A percentile compares a stretch with the other conserved stretches of the same genome.
phyloP scores from a whole-genome alignment of 169 alveolate genomes.

The Toxoplasma gondii region DNA sequence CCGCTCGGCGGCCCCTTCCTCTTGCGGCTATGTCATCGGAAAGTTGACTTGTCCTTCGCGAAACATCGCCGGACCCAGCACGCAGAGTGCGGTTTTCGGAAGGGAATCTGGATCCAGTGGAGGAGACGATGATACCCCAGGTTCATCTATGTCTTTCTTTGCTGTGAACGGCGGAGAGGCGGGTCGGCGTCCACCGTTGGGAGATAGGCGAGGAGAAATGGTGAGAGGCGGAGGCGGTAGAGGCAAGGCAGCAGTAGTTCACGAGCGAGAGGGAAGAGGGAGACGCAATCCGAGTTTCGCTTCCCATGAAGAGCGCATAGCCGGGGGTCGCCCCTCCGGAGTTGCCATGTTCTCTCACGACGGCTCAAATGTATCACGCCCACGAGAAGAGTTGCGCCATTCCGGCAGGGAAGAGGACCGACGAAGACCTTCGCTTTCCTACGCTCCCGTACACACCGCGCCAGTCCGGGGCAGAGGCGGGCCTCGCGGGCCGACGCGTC shows the following conservation, averaged over 20 bases:
- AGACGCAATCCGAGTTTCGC: neutral
- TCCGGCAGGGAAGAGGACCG: neutral
- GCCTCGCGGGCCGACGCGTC: neutral
- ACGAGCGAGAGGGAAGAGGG: constrained; percentile 18
- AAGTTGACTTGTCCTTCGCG: no score
- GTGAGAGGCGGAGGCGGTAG: neutral
- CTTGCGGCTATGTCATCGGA: neutral
- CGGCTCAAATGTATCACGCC: neutral
- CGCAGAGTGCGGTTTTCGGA: neutral
- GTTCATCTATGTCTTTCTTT: constrained; percentile 6
- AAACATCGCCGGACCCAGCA: no score
- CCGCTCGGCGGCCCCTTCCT: neutral
- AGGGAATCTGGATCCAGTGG: neutral
- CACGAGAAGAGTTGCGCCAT: constrained; percentile 1
- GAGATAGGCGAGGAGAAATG: neutral
- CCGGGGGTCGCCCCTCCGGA: neutral
- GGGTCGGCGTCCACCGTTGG: neutral
- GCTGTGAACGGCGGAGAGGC: neutral
- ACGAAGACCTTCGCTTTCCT: neutral
- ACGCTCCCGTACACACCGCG: neutral
- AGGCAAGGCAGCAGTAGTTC: neutral
- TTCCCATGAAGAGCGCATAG: neutral
- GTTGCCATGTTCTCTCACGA: neutral
- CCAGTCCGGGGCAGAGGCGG: neutral
- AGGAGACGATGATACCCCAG: neutral